A percentile compares a stretch with the other conserved stretches of the same genome.
These are phyloP conservation scores for Immersiporthe knoxdaviesiana DNA, from an alignment of 2,329 filamentous ascomycete species.

Conservation along the genomic window DNA sequence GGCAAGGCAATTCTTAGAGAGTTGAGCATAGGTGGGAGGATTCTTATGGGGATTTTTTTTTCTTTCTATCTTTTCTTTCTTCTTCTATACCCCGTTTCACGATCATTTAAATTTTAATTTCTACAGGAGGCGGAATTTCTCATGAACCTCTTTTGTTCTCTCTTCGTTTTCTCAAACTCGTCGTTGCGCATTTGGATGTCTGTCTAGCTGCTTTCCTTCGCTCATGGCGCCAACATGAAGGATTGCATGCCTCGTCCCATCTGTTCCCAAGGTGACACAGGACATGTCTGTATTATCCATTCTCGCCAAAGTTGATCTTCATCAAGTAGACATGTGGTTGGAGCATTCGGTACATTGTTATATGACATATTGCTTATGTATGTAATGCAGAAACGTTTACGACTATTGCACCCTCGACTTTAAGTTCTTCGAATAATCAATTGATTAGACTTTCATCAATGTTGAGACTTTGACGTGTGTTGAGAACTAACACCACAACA, in stretches of 20 bases:
- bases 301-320: no score
- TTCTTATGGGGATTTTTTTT: no score
- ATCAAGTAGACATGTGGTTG: no score
- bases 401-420: background rate
- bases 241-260: background rate
- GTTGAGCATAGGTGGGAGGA: background rate
- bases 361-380: background rate
- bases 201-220: background rate
- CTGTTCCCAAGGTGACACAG: background rate
- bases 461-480: background rate
- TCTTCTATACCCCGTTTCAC: slow-evolving; percentile 6
- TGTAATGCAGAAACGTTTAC: background rate
- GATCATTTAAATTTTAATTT: background rate
- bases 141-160: no score
- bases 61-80: background rate
- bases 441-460: background rate
- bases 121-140: background rate
- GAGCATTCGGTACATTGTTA: no score
- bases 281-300: background rate
- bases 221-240: background rate
- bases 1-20: background rate
- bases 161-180: background rate
- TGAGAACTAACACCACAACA: background rate
- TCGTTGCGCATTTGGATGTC: background rate
- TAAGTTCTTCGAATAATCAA: background rate